Percentiles rank a stretch among this genome's conserved stretches.
Conservation (phyloP, 768 basidiomycete genomes). For the Lactarius sp. region DNA sequence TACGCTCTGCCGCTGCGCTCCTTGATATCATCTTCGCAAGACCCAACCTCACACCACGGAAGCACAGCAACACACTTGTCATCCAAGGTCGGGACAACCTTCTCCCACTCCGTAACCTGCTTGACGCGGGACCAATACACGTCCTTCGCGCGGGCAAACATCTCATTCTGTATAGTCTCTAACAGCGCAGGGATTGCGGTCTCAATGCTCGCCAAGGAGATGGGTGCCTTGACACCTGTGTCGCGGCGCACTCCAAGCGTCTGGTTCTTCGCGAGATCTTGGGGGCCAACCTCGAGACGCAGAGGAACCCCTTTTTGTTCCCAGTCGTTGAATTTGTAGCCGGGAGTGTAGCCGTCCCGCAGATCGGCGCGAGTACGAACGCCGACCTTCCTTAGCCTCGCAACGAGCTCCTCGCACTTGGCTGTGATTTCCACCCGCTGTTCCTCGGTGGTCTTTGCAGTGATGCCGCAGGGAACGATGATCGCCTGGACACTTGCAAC, state of each 20-base stretch:
- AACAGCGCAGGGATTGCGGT: conserved; percentile 59
- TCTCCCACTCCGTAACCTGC: conserved; percentile 81
- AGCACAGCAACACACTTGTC: conserved; percentile 81
- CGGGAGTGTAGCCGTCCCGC: conserved; percentile 94
- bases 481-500: conserved; percentile 92
- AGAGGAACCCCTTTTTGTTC: conserved; percentile 99
- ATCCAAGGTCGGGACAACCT: conserved; percentile 88
- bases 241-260: conserved; percentile 82
- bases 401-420: conserved; percentile 73
- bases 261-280: conserved; percentile 79
- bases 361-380: conserved; percentile 87
- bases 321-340: conserved; percentile 99
- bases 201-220: conserved; percentile 47
- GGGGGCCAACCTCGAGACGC: conserved; percentile 94
- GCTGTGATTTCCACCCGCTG: conserved; percentile 67
- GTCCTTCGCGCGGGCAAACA: conserved; percentile 76
- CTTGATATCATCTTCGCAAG: conserved; percentile 98
- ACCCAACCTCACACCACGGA: conserved; percentile 93
- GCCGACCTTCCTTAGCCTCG: conserved; percentile 63
- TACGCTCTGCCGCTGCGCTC: conserved; percentile 84
- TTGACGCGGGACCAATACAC: conserved; percentile 67
- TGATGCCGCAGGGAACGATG: conserved; percentile 91
- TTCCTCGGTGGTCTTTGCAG: conserved; percentile 71
- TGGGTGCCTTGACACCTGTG: conserved; percentile 55
- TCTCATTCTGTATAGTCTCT: conserved; percentile 81